Percentiles rank a stretch among this genome's conserved stretches.
phyloP scores from a whole-genome alignment of 1,139 yeast genomes.

The Geotrichum restrictum region DNA sequence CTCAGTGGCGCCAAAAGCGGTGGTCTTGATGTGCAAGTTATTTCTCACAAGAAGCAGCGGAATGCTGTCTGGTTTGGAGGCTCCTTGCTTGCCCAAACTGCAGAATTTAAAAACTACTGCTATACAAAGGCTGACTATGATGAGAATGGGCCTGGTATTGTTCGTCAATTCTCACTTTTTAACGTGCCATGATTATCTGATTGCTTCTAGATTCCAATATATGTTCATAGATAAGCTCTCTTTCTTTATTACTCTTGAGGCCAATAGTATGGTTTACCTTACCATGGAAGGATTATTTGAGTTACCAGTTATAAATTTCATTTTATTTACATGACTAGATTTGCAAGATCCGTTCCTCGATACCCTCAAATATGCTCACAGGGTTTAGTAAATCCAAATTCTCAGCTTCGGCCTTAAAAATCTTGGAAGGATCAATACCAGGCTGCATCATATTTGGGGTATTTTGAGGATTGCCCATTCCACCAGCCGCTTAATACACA shows the following conservation, averaged over 20 bases:
- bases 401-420: conserved; percentile 71
- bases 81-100: conserved; percentile 89
- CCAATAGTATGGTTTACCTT: no score
- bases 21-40: conserved; percentile 95
- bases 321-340: conserved; percentile 1
- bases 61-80: conserved; percentile 99
- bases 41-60: conserved; percentile 93
- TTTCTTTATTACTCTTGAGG: no score
- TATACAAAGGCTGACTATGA: conserved; percentile 96
- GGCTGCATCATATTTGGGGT: conserved; percentile 45
- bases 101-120: conserved; percentile 93
- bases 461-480: conserved; percentile 25
- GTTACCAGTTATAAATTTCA: background rate
- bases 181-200: conserved; percentile 70
- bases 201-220: no score
- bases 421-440: conserved; percentile 47
- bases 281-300: no score
- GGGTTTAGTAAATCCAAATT: conserved; percentile 65
- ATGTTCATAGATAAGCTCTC: no score
- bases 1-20: conserved; percentile 75
- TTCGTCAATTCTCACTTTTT: conserved; percentile 90
- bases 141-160: conserved; percentile 95
- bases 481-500: conserved; percentile 30
- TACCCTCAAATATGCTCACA: conserved; percentile 54
- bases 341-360: conserved; percentile 59